Base-by-base conservation (phyloP, 192 early-diverging fungal species). In the Geosiphon pyriformis region DNA sequence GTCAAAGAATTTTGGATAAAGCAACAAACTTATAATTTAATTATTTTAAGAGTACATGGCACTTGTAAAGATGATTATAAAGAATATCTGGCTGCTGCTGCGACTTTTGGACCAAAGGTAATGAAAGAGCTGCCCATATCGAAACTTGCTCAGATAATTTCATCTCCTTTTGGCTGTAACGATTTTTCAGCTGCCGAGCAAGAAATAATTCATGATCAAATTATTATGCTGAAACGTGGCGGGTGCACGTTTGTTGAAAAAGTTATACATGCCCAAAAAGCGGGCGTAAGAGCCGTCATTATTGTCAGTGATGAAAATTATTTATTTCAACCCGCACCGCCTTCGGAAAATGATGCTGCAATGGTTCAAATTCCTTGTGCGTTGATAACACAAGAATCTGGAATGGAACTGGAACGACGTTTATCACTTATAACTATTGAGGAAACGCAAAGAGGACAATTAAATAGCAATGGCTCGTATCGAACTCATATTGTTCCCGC, bases 241-340 rank as follows among this genome's bases (percentile, higher is more conserved):
- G 46, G 53, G 18, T 83, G 82, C 64, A 35, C 68, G 2, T 83
- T 83, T 50, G 62, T 72, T 10, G 58, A 76, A 12, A 81, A 83
- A 49, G 75, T 69, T 0, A 61, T 65, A n/a, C 62, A 70, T 42
- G 79, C 79, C 0, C 79, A 83, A 33, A 47, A 54, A 6, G 79
- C 82, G 0, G 78, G 76, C 0, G 82, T 79, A 4, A 59, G 62
- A 15, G 70, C 68, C 0, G 65, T 83, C 2, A 48, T 83, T 0
- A 71, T 83, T 54, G 69, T 76, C 33, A 68, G 60, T 29, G 65
- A 78, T 25, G 73, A 78, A 0, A 61, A 32, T 23, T 6, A 46
- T 51, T 72, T 79, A 55, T 65, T 65, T 54, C 49, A 37, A 29
- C 63, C 63, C 23, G 63, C 11, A 23, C 12, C 30, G 2, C n/a